phyloP scores from a whole-genome alignment of 805 yeast genomes.

The Yarrowia divulgata region DNA sequence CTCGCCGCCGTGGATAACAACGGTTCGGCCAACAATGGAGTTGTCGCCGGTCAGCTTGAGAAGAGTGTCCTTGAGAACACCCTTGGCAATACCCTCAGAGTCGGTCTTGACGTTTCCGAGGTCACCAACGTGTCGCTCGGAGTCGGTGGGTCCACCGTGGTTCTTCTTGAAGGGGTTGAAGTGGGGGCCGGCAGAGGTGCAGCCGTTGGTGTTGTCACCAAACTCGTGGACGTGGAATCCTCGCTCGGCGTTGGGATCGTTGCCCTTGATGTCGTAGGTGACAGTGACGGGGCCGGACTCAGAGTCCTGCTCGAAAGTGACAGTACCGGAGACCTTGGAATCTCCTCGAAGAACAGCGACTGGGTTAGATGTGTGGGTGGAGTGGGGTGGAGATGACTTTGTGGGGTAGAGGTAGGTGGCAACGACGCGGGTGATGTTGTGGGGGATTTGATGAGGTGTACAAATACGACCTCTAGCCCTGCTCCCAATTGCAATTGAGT shows the following conservation, averaged over 20 bases:
- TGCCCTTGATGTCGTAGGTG: slow-evolving; percentile 88
- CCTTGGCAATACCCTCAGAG: slow-evolving; percentile 88
- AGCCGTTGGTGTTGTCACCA: slow-evolving; percentile 99
- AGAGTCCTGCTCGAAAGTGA: slow-evolving; percentile 81
- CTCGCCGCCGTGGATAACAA: slow-evolving; percentile 89
- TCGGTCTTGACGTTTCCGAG: slow-evolving; percentile 94
- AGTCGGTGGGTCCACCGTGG: slow-evolving; percentile 92
- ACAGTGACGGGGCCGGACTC: slow-evolving; percentile 86
- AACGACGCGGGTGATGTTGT: background rate
- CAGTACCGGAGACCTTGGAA: slow-evolving; percentile 85
- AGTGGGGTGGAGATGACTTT: background rate
- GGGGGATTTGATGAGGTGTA: background rate
- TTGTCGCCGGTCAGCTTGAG: slow-evolving; percentile 85
- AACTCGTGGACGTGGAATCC: slow-evolving; percentile 99
- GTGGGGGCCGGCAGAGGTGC: slow-evolving; percentile 98
- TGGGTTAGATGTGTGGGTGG: slow-evolving; percentile 43
- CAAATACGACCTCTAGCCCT: background rate
- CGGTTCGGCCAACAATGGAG: slow-evolving; percentile 93
- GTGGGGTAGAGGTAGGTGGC: background rate
- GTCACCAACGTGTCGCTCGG: slow-evolving; percentile 84
- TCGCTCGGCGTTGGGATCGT: slow-evolving; percentile 83
- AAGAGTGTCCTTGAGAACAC: slow-evolving; percentile 76
- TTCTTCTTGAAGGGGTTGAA: slow-evolving; percentile 89
- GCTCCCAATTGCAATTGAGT: background rate
- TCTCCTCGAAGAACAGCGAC: slow-evolving; percentile 98